Percentiles rank a stretch among this genome's conserved stretches.
Conservation (phyloP, 345 rosid species). For the Linum trigynum region DNA sequence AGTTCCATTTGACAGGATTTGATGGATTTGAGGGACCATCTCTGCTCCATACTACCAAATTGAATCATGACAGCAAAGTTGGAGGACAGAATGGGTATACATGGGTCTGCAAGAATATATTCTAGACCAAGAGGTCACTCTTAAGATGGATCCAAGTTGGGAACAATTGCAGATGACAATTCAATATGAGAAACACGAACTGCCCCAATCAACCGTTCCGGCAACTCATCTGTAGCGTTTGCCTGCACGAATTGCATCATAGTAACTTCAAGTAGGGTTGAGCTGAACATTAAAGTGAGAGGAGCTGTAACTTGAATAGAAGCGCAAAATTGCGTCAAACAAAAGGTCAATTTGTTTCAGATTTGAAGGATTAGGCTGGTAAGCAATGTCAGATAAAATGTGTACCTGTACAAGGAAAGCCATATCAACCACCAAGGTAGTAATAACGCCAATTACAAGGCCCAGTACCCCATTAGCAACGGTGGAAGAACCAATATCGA, state of each 20-base stretch:
- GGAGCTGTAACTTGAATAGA: too few relatives aligned
- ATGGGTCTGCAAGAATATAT: background rate
- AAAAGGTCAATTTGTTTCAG: background rate
- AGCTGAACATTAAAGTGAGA: too few relatives aligned
- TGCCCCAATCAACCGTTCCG: slow-evolving; percentile 82
- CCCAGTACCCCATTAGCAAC: slow-evolving; percentile 99
- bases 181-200: slow-evolving; percentile 87
- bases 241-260: slow-evolving; percentile 32
- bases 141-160: slow-evolving; percentile 43
- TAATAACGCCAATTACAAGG: slow-evolving; percentile 90
- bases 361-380: background rate
- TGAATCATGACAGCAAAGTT: too few relatives aligned
- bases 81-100: too few relatives aligned
- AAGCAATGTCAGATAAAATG: background rate
- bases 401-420: slow-evolving; percentile 95
- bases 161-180: slow-evolving; percentile 80
- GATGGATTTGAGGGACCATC: too few relatives aligned
- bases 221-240: slow-evolving; percentile 74
- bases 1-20: too few relatives aligned
- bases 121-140: too few relatives aligned
- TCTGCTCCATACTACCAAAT: too few relatives aligned
- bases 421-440: slow-evolving; percentile 91
- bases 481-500: slow-evolving; percentile 95
- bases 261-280: background rate
- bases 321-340: background rate